Evolutionary conservation across 257 asterid species (phyloP).

Genomic region (Solanum paucissectum): DNA sequence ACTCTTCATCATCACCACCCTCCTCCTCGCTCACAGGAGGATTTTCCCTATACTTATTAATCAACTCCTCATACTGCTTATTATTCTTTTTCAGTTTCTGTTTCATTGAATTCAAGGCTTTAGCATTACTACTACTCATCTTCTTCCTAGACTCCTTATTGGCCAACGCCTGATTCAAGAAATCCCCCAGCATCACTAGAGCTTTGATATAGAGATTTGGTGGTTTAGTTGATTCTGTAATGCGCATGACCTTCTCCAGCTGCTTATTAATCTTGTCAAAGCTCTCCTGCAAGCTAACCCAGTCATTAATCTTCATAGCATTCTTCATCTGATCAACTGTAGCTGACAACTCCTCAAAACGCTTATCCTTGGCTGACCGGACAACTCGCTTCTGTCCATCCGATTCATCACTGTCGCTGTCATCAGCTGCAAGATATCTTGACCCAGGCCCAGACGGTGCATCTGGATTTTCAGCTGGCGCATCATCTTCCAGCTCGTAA

Average conservation of each 20-base stretch:
- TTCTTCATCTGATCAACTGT: conserved; percentile 93
- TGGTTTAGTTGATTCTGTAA: conserved; percentile 49
- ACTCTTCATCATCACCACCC: conserved; percentile 49
- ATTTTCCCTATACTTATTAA: conserved; percentile 66
- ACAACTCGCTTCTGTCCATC: conserved; percentile 66
- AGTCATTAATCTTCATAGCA: conserved; percentile 90
- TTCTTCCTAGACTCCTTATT: conserved; percentile 96
- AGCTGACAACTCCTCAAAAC: conserved; percentile 70
- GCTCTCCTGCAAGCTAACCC: conserved; percentile 88
- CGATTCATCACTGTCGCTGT: conserved; percentile 61
- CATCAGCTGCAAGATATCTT: conserved; percentile 31
- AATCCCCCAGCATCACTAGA: conserved; percentile 82
- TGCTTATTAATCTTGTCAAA: conserved; percentile 97
- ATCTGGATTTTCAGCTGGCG: conserved; percentile 16
- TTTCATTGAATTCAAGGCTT: conserved; percentile 90
- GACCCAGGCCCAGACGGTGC: conserved; percentile 18
- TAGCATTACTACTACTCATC: conserved; percentile 94
- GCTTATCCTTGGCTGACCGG: conserved; percentile 71
- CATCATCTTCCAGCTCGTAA: conserved; percentile 38
- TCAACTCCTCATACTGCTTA: conserved; percentile 66
- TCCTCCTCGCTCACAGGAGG: conserved; percentile 86
- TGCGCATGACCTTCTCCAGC: conserved; percentile 82
- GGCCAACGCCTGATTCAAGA: conserved; percentile 64
- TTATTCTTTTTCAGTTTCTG: conserved; percentile 90
- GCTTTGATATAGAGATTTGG: conserved; percentile 85